Conservation (phyloP, 345 rosid genomes). For the Brassica carinata region DNA sequence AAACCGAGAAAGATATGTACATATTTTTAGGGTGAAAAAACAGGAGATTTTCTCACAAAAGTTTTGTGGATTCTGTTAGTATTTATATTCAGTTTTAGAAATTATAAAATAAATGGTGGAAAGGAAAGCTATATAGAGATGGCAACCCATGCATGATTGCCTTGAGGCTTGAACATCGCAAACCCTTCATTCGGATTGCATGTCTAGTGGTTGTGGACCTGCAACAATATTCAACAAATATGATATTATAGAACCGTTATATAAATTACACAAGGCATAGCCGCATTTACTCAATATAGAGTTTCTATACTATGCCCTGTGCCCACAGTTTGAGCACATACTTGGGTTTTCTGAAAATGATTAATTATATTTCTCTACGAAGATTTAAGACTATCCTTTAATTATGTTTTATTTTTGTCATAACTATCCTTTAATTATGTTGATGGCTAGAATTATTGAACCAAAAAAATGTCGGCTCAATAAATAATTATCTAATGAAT, state of each 20-base stretch:
- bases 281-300: constrained; percentile 24
- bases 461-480: neutral
- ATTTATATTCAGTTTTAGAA: neutral
- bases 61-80: constrained; percentile 2
- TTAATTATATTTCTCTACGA: neutral
- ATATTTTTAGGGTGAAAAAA: neutral
- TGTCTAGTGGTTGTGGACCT: constrained; percentile 41
- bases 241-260: neutral
- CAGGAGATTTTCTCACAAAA: neutral
- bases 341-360: neutral
- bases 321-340: constrained; percentile 36
- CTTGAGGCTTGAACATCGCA: constrained; percentile 41
- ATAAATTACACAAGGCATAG: constrained; percentile 26
- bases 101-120: neutral
- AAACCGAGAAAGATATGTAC: constrained; percentile 26
- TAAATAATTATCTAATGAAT: neutral
- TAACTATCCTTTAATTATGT: neutral
- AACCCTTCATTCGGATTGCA: constrained; percentile 32
- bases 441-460: neutral
- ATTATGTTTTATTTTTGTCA: neutral
- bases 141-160: constrained; percentile 45
- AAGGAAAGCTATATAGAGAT: constrained; percentile 19
- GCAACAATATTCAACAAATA: constrained; percentile 2
- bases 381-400: neutral
- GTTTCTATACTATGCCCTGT: constrained; percentile 30